Base-by-base conservation (phyloP, 2,329 filamentous ascomycete genomes). In the Fusarium sp. region DNA sequence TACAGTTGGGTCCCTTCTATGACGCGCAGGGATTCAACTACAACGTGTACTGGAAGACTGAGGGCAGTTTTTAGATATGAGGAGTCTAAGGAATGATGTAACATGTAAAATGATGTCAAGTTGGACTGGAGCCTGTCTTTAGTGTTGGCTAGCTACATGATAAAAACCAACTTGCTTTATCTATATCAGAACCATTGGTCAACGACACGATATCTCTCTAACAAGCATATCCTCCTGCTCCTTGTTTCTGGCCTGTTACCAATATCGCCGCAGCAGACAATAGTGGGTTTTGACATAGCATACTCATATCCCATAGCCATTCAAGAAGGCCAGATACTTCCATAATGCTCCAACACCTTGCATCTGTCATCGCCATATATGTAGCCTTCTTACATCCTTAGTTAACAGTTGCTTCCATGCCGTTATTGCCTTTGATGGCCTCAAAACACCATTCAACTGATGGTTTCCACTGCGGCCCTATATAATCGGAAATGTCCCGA, bases 21-120 rank as follows among this genome's bases (percentile, higher is more conserved):
- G 74, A 80, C 44, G 76, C 78, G 0, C 76, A 79, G 10, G 76
- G 70, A 0, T 74, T 76, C 26, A 80, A 79, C 48, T 80, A 80
- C 35, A 77, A 77, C 25, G 76, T 79, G 8, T 80, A 81, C 44
- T 80, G 77, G 78, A 71, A 62, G 52, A 28, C 64, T 0, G 50
- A 45, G 12, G 66, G 68, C 0, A 44, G 40, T 12, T 22, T 68
- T 12, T 34, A 34, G 31, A n/a, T 11, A 34, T 34, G 11, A 12
- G 12, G n/a, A 6, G 12, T 19, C 19, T 5, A 13, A 6, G 31
- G 5, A 13, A 5, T 34, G 13, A 12, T 34, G 31, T n/a, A 34
- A 34, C 5, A 9, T 31, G 12, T 31, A 12, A 11, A 34, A 7
- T n/a, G 13, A 3, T 7, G 12, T 13, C 12, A 13, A 6, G 11